Percentiles rank a stretch among this genome's conserved stretches.
Conservation (phyloP, 805 yeast species). For the Clavispora asparagi region DNA sequence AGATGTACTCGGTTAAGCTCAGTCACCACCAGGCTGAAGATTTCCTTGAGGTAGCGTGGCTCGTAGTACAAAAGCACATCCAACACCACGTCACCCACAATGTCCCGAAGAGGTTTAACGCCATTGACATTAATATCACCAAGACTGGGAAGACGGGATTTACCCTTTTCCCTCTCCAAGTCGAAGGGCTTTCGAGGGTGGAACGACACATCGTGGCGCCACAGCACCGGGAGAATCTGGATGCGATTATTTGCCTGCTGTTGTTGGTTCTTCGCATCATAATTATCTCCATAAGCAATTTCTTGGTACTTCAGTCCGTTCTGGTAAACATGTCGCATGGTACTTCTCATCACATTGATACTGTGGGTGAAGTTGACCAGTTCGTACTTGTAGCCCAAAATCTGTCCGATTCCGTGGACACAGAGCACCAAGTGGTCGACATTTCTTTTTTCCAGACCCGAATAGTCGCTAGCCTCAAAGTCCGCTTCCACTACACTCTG, state of each 20-base stretch:
- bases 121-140: constrained; percentile 74
- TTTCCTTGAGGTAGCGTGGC: constrained; percentile 57
- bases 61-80: constrained; percentile 79
- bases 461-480: constrained; percentile 2
- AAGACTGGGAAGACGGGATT: constrained; percentile 52
- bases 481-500: constrained; percentile 11
- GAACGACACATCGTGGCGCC: constrained; percentile 80
- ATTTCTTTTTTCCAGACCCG: constrained; percentile 16
- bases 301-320: constrained; percentile 35
- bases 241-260: constrained; percentile 46
- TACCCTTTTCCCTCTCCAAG: constrained; percentile 24
- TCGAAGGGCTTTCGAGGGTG: constrained; percentile 41
- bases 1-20: constrained; percentile 62
- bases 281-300: constrained; percentile 22
- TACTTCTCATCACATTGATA: constrained; percentile 57
- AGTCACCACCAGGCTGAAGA: constrained; percentile 53
- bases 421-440: constrained; percentile 73
- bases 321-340: constrained; percentile 46
- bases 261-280: constrained; percentile 11
- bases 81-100: constrained; percentile 81
- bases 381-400: constrained; percentile 70
- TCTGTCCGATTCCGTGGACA: constrained; percentile 94
- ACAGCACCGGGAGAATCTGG: constrained; percentile 85
- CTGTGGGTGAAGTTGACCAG: constrained; percentile 85
- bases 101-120: constrained; percentile 65